phyloP scores from a whole-genome alignment of 768 basidiomycete species.

The Boletus rubescentipes region DNA sequence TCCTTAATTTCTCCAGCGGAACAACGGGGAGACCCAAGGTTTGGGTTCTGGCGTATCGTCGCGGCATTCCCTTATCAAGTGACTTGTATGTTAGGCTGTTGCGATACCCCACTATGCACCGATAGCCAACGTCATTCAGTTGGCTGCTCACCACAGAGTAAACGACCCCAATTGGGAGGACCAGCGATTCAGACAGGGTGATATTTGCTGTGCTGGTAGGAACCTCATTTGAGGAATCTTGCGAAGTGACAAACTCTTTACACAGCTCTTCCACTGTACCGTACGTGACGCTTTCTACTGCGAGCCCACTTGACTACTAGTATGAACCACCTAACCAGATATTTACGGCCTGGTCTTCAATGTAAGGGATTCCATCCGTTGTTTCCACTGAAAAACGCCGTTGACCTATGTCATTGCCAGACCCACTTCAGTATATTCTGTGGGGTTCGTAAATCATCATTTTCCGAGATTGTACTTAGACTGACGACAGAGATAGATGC shows the following conservation, averaged over 20 bases:
- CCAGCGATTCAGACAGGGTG: constrained; percentile 57
- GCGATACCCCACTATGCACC: constrained; percentile 59
- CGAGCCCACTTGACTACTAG: background rate
- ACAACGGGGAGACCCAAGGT: constrained; percentile 79
- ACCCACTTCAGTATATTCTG: constrained; percentile 56
- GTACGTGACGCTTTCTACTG: constrained; percentile 35
- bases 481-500: constrained; percentile 40
- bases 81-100: constrained; percentile 42
- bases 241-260: background rate
- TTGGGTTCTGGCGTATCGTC: background rate
- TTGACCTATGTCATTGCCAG: constrained; percentile 38
- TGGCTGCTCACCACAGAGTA: constrained; percentile 52
- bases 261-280: constrained; percentile 61
- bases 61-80: background rate
- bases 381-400: background rate
- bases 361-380: constrained; percentile 31
- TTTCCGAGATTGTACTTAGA: background rate
- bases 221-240: background rate
- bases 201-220: constrained; percentile 58
- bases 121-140: constrained; percentile 63
- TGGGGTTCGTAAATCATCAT: constrained; percentile 42
- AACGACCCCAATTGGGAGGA: constrained; percentile 46
- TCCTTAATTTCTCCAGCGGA: constrained; percentile 72
- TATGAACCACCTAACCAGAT: constrained; percentile 39
- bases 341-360: constrained; percentile 68